phyloP scores from a whole-genome alignment of 805 yeast species.

The Starmera caribaea region DNA sequence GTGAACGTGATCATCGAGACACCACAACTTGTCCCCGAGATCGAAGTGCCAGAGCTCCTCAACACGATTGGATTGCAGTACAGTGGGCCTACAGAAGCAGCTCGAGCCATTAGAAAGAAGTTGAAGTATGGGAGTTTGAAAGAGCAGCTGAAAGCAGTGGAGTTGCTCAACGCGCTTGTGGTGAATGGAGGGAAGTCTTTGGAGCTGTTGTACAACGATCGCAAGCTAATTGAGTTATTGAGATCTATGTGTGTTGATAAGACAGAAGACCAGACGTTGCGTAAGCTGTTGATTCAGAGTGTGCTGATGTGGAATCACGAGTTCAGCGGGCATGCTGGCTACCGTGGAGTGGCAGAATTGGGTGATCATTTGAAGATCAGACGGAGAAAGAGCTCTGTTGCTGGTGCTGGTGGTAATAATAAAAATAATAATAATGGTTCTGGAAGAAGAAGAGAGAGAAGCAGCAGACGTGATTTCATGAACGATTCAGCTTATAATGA shows the following conservation, averaged over 20 bases:
- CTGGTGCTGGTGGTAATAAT: too few relatives aligned
- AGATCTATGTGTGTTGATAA: slow-evolving; percentile 34
- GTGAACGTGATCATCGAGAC: slow-evolving; percentile 38
- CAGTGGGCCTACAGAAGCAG: slow-evolving; percentile 59
- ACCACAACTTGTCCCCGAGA: slow-evolving; percentile 22
- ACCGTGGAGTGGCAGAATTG: slow-evolving; percentile 37
- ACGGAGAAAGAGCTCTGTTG: too few relatives aligned
- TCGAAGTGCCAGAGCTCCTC: slow-evolving; percentile 24
- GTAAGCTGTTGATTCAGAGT: slow-evolving; percentile 36
- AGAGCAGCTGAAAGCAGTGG: slow-evolving; percentile 64
- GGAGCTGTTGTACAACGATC: slow-evolving; percentile 50
- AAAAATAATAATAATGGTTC: slow-evolving; percentile 36
- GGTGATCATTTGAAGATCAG: slow-evolving; percentile 6
- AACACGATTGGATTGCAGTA: slow-evolving; percentile 25
- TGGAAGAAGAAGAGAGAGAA: slow-evolving; percentile 16
- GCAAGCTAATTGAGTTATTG: slow-evolving; percentile 55
- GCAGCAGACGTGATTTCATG: slow-evolving; percentile 29
- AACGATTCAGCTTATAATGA: slow-evolving; percentile 39
- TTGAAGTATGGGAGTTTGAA: slow-evolving; percentile 69
- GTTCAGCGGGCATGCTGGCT: slow-evolving; percentile 37
- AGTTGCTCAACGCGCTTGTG: slow-evolving; percentile 46
- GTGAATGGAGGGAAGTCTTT: slow-evolving; percentile 37
- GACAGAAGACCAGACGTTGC: slow-evolving; percentile 37
- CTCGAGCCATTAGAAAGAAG: slow-evolving; percentile 81
- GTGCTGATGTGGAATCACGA: slow-evolving; percentile 63